Evolutionary conservation across 352 stramenopile species (phyloP), one percentile per base, ranked within the genome.

Genomic region (Lagenidium giganteum): DNA sequence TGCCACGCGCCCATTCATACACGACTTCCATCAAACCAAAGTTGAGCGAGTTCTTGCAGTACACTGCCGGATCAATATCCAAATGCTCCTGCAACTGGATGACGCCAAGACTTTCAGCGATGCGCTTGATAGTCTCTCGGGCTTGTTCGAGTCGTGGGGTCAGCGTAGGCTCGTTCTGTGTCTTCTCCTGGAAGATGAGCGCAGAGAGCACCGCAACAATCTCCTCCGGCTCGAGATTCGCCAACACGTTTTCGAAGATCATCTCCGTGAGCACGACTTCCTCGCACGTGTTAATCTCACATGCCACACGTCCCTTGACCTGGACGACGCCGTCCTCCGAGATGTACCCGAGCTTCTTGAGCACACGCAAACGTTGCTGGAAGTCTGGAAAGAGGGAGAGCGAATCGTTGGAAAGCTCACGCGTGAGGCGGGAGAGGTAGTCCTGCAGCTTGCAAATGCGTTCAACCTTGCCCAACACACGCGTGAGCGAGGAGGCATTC

Each of bases 171-270:
- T 77, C 76, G 22, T 71, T 89, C 33, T 90, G 78, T 11, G 72
- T 86, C 33, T 95, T 98, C 53, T 98, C 89, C 52, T 99, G 93
- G 62, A 98, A 99, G 26, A 99, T 95, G 0, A 99, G 63, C 27
- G 91, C 88, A 45, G 89, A 98, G 4, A 99, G 74, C 42, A 98
- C 80, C 13, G 94, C 95, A 8, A 97, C 96, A 40, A 98, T 97
- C 70, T 99, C 96, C 44, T 96, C 89, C 4, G 96, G 96, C 51
- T 98, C 87, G 7, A 99, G 67, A 14, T 92, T 87, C 25, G 96
- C 95, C 20, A 99, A 60, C 18, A 99, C 84, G 39, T 98, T 98
- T 58, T 98, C 94, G 59, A 99, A 99, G 25, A 99, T 95, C 80
- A 99, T 97, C 68, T 99, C 97, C 0, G 96, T 99, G 14, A 98